A percentile compares a stretch with the other conserved stretches of the same genome.
Evolutionary conservation across 495 filamentous ascomycete genomes (phyloP).

Genomic region (Penicillium silybi): DNA sequence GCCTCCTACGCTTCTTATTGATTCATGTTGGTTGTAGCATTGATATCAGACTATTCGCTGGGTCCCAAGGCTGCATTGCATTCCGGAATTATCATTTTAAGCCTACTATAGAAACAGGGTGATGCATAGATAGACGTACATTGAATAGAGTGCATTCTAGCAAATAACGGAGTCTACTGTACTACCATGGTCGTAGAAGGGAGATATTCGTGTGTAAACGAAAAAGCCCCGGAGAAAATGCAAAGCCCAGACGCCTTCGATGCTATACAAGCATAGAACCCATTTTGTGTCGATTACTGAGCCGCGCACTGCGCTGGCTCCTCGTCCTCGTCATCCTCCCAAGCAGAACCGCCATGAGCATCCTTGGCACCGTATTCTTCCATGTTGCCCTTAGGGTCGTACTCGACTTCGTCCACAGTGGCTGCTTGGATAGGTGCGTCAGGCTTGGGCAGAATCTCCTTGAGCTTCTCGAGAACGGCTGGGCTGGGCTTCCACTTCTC

Average conservation of each 20-base stretch:
- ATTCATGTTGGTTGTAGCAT: too few species aligned
- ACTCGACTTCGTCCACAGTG: slow-evolving; percentile 81
- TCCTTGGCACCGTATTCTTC: slow-evolving; percentile 75
- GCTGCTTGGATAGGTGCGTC: slow-evolving; percentile 58
- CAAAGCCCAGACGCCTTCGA: slow-evolving; percentile 26
- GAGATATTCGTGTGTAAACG: slow-evolving; percentile 5
- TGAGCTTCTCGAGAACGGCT: slow-evolving; percentile 59
- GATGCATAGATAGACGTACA: neutral
- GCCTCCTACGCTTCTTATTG: too few species aligned
- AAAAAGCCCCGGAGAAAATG: slow-evolving; percentile 9
- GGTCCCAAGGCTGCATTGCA: too few species aligned
- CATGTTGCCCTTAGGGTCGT: slow-evolving; percentile 72
- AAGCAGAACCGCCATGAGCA: slow-evolving; percentile 65
- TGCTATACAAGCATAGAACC: slow-evolving; percentile 18
- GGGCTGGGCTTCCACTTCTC: slow-evolving; percentile 75
- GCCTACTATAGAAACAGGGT: neutral
- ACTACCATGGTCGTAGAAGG: slow-evolving; percentile 11
- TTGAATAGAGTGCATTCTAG: slow-evolving; percentile 1
- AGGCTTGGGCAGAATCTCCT: slow-evolving; percentile 68
- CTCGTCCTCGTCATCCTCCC: slow-evolving; percentile 73
- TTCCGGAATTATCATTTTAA: too few species aligned
- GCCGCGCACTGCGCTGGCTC: slow-evolving; percentile 73
- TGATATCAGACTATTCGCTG: too few species aligned
- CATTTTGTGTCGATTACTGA: slow-evolving; percentile 55
- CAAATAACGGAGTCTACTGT: slow-evolving; percentile 6